A percentile compares a stretch with the other conserved stretches of the same genome.
Evolutionary conservation across 108 stramenopile genomes (phyloP).

Genomic region (Discostella stelligeroides): DNA sequence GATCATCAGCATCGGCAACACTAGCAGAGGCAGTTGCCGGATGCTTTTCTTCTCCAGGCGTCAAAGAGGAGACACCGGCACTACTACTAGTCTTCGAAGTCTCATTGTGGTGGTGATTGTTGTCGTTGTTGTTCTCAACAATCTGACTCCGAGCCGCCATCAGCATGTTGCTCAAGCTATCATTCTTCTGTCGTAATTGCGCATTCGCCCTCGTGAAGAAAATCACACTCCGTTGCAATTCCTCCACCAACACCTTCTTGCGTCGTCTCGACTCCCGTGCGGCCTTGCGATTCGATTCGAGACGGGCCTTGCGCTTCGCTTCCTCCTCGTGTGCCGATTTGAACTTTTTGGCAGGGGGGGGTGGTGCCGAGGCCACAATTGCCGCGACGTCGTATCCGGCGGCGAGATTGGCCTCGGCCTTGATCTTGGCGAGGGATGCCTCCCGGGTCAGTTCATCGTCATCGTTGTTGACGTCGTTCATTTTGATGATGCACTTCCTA

Average conservation of each 20-base stretch:
- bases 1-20: too few species aligned
- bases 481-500: too few species aligned
- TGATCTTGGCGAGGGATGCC: slow-evolving; percentile 15
- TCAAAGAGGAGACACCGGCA: too few species aligned
- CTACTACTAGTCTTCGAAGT: too few species aligned
- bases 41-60: too few species aligned
- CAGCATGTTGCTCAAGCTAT: slow-evolving; percentile 28
- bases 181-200: slow-evolving; percentile 31
- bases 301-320: slow-evolving; percentile 63
- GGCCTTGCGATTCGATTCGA: slow-evolving; percentile 89
- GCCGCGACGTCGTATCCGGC: slow-evolving; percentile 6
- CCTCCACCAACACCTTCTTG: slow-evolving; percentile 88
- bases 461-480: too few species aligned
- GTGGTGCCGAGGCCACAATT: not conserved
- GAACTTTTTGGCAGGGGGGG: slow-evolving; percentile 14
- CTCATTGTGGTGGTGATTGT: too few species aligned
- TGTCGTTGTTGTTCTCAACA: not conserved
- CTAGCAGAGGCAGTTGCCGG: too few species aligned
- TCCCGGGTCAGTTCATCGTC: too few species aligned
- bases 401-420: slow-evolving; percentile 18
- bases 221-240: slow-evolving; percentile 81
- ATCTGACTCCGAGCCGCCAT: slow-evolving; percentile 26
- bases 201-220: slow-evolving; percentile 70
- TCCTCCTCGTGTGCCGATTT: slow-evolving; percentile 3
- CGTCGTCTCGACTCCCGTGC: slow-evolving; percentile 78